Evolutionary conservation across 164 flowering plant species (phyloP).

Genomic region (Stephania cephalantha): DNA sequence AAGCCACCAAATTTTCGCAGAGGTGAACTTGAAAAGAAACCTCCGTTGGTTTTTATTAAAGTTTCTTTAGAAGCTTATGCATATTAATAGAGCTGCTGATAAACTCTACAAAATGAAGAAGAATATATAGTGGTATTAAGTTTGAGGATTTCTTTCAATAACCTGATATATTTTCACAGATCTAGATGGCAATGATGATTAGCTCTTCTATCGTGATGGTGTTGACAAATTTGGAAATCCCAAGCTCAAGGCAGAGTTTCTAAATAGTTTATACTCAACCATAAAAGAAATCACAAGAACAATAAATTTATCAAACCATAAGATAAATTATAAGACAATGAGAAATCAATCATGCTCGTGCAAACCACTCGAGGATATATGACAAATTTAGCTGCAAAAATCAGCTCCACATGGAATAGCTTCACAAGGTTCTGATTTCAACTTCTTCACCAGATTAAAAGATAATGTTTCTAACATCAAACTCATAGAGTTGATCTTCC

Average conservation of each 20-base stretch:
- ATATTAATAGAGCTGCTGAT: too few species aligned
- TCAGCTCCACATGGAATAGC: neutral
- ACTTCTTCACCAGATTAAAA: neutral
- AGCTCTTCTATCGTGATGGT: neutral
- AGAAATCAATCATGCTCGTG: neutral
- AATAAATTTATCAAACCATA: neutral
- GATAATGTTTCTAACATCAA: neutral
- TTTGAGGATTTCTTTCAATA: neutral
- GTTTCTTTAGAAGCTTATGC: neutral
- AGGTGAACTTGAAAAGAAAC: neutral
- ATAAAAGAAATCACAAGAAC: neutral
- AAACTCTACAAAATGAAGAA: neutral
- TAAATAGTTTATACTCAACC: neutral
- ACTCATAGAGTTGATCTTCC: neutral
- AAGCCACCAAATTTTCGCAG: neutral
- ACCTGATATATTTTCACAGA: neutral
- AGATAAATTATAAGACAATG: neutral
- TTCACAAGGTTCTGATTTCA: neutral
- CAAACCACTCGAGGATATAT: neutral
- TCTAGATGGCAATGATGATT: neutral
- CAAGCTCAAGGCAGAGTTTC: neutral
- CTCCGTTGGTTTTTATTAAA: neutral
- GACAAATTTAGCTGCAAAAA: neutral
- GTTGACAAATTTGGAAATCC: neutral
- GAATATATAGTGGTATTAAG: neutral